phyloP scores from a whole-genome alignment of 2,329 filamentous ascomycete species.

The Botryosphaeria dothidea region DNA sequence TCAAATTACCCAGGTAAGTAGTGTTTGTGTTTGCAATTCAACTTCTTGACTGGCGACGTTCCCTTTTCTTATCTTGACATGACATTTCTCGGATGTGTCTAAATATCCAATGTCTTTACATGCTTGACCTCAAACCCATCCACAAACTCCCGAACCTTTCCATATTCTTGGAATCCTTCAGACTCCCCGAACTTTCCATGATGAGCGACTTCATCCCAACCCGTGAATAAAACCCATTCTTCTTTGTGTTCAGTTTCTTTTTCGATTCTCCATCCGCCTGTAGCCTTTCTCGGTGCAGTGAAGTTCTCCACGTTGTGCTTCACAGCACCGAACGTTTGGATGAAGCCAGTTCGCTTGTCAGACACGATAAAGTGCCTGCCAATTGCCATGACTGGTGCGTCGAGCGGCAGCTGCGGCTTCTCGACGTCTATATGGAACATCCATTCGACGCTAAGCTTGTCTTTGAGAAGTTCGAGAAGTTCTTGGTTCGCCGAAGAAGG shows the following conservation, averaged over 20 bases:
- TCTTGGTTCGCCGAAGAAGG: conserved; percentile 44
- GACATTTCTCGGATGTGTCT: not conserved
- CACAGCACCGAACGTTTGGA: conserved; percentile 27
- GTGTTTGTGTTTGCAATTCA: no score
- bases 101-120: conserved; percentile 26
- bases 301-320: conserved; percentile 30
- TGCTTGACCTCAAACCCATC: conserved; percentile 30
- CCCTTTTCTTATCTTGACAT: no score
- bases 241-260: conserved; percentile 33
- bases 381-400: conserved; percentile 35
- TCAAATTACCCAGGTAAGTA: no score
- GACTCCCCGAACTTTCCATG: conserved; percentile 37
- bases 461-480: conserved; percentile 38
- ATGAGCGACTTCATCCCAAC: conserved; percentile 40
- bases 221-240: conserved; percentile 46
- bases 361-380: conserved; percentile 35
- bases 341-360: conserved; percentile 29
- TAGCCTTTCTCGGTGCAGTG: conserved; percentile 31
- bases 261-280: conserved; percentile 45
- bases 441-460: conserved; percentile 43
- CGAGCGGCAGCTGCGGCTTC: conserved; percentile 32
- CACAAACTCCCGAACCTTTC: conserved; percentile 24
- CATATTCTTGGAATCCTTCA: conserved; percentile 33
- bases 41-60: no score
- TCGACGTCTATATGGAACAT: conserved; percentile 46